A percentile compares a stretch with the other conserved stretches of the same genome.
phyloP scores from a whole-genome alignment of 2,329 filamentous ascomycete genomes.

The Biscogniauxia sp. region DNA sequence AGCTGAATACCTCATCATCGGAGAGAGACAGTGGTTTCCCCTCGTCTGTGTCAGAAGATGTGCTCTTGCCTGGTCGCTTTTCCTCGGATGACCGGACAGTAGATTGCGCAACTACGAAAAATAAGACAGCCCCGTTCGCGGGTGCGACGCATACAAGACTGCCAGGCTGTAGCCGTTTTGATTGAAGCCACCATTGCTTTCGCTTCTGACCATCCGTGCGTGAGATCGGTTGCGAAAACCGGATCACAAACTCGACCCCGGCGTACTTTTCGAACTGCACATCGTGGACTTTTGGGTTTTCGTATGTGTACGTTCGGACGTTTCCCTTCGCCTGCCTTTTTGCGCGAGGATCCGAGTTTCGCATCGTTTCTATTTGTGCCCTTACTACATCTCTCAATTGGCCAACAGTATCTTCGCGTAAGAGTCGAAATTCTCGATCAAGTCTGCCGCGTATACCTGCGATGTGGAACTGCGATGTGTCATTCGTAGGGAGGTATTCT shows the following conservation, averaged over 20 bases:
- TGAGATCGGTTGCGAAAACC: conserved; percentile 44
- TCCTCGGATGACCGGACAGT: conserved; percentile 20
- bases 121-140: conserved; percentile 37
- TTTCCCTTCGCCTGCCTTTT: conserved; percentile 19
- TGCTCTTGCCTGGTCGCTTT: conserved; percentile 1
- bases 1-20: conserved; percentile 30
- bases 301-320: conserved; percentile 38
- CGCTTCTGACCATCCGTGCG: conserved; percentile 29
- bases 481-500: conserved; percentile 44
- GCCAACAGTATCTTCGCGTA: conserved; percentile 55
- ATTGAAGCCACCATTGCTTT: conserved; percentile 49
- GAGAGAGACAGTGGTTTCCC: conserved; percentile 27
- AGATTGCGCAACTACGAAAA: conserved; percentile 39
- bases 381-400: conserved; percentile 50
- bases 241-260: conserved; percentile 44
- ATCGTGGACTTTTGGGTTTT: conserved; percentile 30
- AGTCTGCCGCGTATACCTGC: conserved; percentile 46
- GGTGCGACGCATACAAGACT: conserved; percentile 50
- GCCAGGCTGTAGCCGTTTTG: conserved; percentile 47
- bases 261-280: conserved; percentile 35
- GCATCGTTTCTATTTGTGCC: conserved; percentile 37
- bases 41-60: background rate
- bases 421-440: conserved; percentile 54
- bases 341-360: conserved; percentile 12
- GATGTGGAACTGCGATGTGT: conserved; percentile 39